Evolutionary conservation across 208 protist genomes (phyloP), one percentile per base, ranked within the genome.

Genomic region (Leptomonas pyrrhocoris): DNA sequence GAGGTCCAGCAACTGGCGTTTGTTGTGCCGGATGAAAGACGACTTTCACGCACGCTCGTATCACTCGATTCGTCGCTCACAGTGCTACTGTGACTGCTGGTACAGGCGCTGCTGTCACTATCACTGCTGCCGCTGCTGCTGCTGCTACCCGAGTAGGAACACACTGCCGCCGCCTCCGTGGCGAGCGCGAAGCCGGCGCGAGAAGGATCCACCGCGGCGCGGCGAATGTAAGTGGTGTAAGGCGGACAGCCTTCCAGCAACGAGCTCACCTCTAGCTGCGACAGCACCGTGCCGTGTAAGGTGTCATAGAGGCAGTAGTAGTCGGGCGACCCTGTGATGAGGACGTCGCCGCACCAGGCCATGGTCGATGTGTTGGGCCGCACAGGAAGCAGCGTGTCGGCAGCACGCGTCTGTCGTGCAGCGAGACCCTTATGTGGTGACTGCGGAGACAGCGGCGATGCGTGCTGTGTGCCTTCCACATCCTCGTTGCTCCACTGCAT

Each of bases 301-400:
- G 67, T 73, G 56, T 73, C 67, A 46, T 73, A 73, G 8, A 73
- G 56, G 46, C 67, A 58, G 46, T 73, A 73, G 49, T 51, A 54
- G 9, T 64, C 38, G 11, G 45, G 67, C 18, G 67, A 73, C 9
- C 67, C 67, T 21, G 67, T 64, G 27, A 73, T 42, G 34, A 73
- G 67, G n/a, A 56, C 42, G 27, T 73, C 56, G 6, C 67, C 38
- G 57, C 67, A 73, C 67, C 67, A 73, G 28, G 67, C 67, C 67
- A 73, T 73, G 46, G 67, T 64, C 8, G 46, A 73, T 21, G 67
- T 73, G 28, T 43, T 0, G 2, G 67, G 67, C 3, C 5, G 57
- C 34, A 73, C 67, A 1, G 56, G 19, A 7, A 73, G 40, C 25
- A 34, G 21, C 19, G 64, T 68, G 45, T 68, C 12, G 19, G 27